Percentiles rank a stretch among this genome's conserved stretches.
Evolutionary conservation across 2,329 filamentous ascomycete species (phyloP).

Genomic region (Penicillium sp.): DNA sequence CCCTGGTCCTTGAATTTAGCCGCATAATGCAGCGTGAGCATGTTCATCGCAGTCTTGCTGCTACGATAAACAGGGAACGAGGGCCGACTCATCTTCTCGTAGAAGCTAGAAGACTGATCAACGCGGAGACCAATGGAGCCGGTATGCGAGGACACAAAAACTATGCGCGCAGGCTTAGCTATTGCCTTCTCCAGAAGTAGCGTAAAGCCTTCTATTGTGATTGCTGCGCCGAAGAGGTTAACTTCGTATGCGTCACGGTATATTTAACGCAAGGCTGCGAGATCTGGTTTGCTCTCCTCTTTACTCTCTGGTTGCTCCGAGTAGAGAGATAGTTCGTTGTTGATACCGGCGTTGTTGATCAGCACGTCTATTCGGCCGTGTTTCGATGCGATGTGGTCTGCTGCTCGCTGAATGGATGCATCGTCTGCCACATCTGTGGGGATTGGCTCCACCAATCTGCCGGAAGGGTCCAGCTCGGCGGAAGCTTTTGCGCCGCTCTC

Average conservation of each 20-base stretch:
- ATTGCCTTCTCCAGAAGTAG: conserved; percentile 26
- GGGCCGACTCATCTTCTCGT: conserved; percentile 9
- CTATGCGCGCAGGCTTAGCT: conserved; percentile 19
- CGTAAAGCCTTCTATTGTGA: conserved; percentile 27
- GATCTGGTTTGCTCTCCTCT: conserved; percentile 1
- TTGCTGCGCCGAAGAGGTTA: conserved; percentile 31
- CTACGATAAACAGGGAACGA: conserved; percentile 37
- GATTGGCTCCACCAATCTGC: conserved; percentile 11
- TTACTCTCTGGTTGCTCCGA: conserved; percentile 2
- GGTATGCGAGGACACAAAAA: conserved; percentile 28
- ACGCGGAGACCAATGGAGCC: conserved; percentile 21
- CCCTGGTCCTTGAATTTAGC: conserved; percentile 38
- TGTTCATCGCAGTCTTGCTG: conserved; percentile 48
- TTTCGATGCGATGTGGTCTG: conserved; percentile 56
- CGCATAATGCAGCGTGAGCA: conserved; percentile 46
- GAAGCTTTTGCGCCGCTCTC: conserved; percentile 20
- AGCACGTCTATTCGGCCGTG: conserved; percentile 44
- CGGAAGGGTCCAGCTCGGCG: conserved; percentile 9
- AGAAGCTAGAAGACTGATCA: conserved; percentile 14
- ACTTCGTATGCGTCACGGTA: conserved; percentile 21
- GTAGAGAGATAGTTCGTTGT: conserved; percentile 9
- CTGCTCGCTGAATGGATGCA: conserved; percentile 53
- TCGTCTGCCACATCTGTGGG: conserved; percentile 53
- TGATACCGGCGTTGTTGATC: conserved; percentile 28
- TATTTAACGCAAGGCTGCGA: conserved; percentile 9